Evolutionary conservation across 2,329 filamentous ascomycete genomes (phyloP), one percentile per base, ranked within the genome.

Genomic region (Rutstroemia sp.): DNA sequence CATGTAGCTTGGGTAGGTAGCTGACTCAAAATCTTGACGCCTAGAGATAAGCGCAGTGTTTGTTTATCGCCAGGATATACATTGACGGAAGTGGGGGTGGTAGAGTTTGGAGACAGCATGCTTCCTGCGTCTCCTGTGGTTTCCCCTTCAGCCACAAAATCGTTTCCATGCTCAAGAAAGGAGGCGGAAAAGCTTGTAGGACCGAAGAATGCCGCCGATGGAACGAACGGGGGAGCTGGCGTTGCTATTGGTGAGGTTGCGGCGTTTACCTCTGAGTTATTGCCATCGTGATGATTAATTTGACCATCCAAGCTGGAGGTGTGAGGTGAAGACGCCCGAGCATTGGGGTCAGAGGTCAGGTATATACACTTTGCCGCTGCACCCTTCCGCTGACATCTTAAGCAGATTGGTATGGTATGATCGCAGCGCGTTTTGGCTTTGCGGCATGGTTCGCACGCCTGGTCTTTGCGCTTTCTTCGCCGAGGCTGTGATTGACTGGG

Each of bases 401-500:
- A 44, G 5, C 49, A 51, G 17, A 51, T 51, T 9, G 39, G 49
- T 12, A 17, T 19, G 25, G 49, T 51, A 21, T 51, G 38, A 40
- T 44, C 49, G 21, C 38, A 51, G 6, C 49, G 38, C 9, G 16
- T 51, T 27, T 51, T 51, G 5, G 36, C 38, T 25, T 44, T 51
- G 1, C 49, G 36, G 27, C 49, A 51, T 9, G 38, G 49, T 21
- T 51, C 49, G 27, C 38, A 51, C 4, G 49, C 38, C 27, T 51
- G 38, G 42, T 51, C 49, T 44, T 42, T 51, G 27, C 49, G 49
- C 27, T 51, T 51, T 42, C 38, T 51, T 9, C 38, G 38, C 21
- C 49, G 49, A 34, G 49, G 38, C 2, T 16, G 23, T 21, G 49
- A 19, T 9, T 34, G 30, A 14, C 4, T 10, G 30, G 30, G 30